Conservation (phyloP, 2,329 filamentous ascomycete species). For the Stagonosporopsis chrysanthemi region DNA sequence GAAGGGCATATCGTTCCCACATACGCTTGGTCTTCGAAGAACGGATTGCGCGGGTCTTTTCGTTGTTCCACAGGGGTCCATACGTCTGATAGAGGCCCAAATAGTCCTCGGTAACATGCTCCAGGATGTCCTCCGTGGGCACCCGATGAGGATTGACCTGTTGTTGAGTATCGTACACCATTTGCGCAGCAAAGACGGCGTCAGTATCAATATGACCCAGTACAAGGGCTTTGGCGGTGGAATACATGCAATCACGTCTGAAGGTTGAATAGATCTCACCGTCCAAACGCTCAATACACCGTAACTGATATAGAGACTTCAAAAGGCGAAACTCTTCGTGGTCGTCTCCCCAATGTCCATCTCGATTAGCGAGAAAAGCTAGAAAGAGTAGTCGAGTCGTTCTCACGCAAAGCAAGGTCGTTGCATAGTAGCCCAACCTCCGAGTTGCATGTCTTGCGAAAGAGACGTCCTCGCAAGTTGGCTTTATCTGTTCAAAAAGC, state of each 20-base stretch:
- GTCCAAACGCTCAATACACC: background rate
- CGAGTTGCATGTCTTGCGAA: conserved; percentile 4
- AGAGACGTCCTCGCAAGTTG: conserved; percentile 1
- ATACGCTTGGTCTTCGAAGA: background rate
- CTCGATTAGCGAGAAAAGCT: background rate
- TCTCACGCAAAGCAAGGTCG: background rate
- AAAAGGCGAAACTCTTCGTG: conserved; percentile 5
- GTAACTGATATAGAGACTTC: conserved; percentile 12
- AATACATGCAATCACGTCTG: background rate
- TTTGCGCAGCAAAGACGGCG: conserved; percentile 21
- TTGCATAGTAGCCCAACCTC: conserved; percentile 3
- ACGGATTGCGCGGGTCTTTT: background rate
- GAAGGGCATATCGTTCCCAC: background rate
- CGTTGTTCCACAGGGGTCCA: background rate
- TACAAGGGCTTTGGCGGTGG: background rate
- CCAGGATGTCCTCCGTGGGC: background rate
- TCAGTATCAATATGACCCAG: background rate
- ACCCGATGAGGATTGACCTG: conserved; percentile 1
- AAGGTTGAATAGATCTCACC: background rate
- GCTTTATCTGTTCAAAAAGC: background rate
- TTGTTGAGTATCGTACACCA: conserved; percentile 20
- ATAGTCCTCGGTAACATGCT: background rate
- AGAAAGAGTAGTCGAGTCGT: background rate
- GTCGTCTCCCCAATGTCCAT: background rate
- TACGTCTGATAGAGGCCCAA: background rate